Evolutionary conservation across 331 rosid genomes (phyloP), one percentile per base, ranked within the genome.

Genomic region (Stylosanthes scabra): DNA sequence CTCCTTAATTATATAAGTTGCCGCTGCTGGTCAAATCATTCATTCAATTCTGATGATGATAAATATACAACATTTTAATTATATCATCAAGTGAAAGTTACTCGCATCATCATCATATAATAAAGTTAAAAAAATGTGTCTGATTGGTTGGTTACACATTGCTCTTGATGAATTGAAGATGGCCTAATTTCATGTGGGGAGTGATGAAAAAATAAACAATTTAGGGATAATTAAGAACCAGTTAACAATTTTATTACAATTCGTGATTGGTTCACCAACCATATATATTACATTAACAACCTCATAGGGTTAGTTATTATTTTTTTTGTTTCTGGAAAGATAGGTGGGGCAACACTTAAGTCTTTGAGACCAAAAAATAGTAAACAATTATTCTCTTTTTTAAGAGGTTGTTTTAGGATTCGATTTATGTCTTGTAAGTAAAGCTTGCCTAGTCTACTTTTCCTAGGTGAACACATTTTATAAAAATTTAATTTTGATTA

Each of bases 151-250:
- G 62, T 68, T 80, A 66, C 56, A 59, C 28, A 20, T 44, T 11
- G 45, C 37, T 58, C 39, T 47, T 51, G 39, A 16, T 14, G 15
- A 37, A 8, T 12, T 14, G 15, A 37, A 8, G 72, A 31, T 34
- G 11, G 14, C 49, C 27, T 16, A 68, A 61, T 39, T 14, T 42
- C n/a, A 70, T 42, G 6, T 13, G 11, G 73, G n/a, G 57, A 78
- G 56, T 34, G 50, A 58, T 71, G 74, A 78, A 78, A 55, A 64
- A 28, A 78, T 46, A n/a, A n/a, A n/a, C n/a, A n/a, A 72, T 59
- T 27, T 57, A 64, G 49, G 28, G 81, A 59, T n/a, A n/a, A n/a
- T n/a, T 49, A 67, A 56, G 74, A 72, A 41, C 74, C 44, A 56
- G 78, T 47, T 51, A 71, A 61, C 68, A 3, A 39, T 15, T 71